These are phyloP conservation scores for Arthrobotrys pseudoclavata DNA, from an alignment of 2,329 filamentous ascomycete genomes.

Conservation along the genomic window DNA sequence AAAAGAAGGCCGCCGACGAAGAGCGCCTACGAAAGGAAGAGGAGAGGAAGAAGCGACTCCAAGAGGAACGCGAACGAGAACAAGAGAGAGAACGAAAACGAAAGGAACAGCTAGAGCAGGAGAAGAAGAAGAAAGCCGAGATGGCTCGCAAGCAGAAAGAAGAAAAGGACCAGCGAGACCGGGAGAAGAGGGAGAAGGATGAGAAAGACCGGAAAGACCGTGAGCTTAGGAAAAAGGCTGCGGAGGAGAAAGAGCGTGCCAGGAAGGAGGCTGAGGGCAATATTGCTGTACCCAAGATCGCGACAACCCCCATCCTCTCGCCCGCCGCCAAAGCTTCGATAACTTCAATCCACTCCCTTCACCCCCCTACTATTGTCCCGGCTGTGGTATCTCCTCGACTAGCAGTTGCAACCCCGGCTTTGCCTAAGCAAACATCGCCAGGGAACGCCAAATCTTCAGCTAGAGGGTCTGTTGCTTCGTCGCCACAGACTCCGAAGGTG, in stretches of 20 bases:
- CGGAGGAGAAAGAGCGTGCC: slow-evolving; percentile 69
- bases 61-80: slow-evolving; percentile 88
- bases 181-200: slow-evolving; percentile 72
- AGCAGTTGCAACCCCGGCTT: slow-evolving; percentile 80
- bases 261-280: slow-evolving; percentile 73
- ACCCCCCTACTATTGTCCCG: slow-evolving; percentile 68
- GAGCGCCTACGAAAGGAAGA: slow-evolving; percentile 86
- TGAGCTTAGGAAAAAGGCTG: slow-evolving; percentile 66
- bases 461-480: slow-evolving; percentile 62
- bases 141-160: slow-evolving; percentile 84
- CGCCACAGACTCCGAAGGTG: slow-evolving; percentile 72
- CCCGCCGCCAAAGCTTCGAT: slow-evolving; percentile 64
- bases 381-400: slow-evolving; percentile 79
- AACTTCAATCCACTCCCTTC: slow-evolving; percentile 70
- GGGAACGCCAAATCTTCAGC: slow-evolving; percentile 81
- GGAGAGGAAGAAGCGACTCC: slow-evolving; percentile 81
- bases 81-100: slow-evolving; percentile 87
- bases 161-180: slow-evolving; percentile 76
- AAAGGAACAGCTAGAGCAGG: slow-evolving; percentile 81
- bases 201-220: slow-evolving; percentile 75
- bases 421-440: slow-evolving; percentile 83
- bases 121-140: slow-evolving; percentile 88
- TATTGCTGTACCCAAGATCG: slow-evolving; percentile 68
- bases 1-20: slow-evolving; percentile 90
- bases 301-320: slow-evolving; percentile 73